phyloP scores from a whole-genome alignment of 306 rosid genomes.

The Malus asiatica region DNA sequence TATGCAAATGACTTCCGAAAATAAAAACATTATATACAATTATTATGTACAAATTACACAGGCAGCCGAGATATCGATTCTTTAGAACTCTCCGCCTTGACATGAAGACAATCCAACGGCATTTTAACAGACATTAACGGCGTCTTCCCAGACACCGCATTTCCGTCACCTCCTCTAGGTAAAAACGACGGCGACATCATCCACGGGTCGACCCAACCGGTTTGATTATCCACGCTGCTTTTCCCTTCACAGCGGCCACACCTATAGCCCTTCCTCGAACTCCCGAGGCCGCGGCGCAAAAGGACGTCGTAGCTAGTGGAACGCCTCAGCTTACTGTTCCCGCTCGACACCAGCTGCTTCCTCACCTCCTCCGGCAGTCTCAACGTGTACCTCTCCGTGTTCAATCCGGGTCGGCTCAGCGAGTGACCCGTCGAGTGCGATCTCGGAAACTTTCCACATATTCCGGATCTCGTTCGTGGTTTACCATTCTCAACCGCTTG shows the following conservation, averaged over 20 bases:
- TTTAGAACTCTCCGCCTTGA: not conserved
- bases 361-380: slow-evolving; percentile 51
- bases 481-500: not conserved
- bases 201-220: slow-evolving; percentile 17
- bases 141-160: not conserved
- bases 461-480: not conserved
- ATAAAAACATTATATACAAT: not conserved
- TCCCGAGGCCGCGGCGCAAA: slow-evolving; percentile 6
- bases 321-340: slow-evolving; percentile 35
- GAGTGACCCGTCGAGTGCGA: slow-evolving; percentile 82
- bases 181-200: slow-evolving; percentile 14
- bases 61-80: not conserved
- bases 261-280: slow-evolving; percentile 24
- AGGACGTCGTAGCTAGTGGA: slow-evolving; percentile 33
- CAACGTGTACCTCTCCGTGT: slow-evolving; percentile 44
- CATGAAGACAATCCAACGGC: slow-evolving; percentile 7
- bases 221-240: slow-evolving; percentile 12
- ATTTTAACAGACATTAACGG: not conserved
- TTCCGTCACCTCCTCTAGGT: not conserved
- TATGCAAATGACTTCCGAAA: no score
- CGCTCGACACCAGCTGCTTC: slow-evolving; percentile 25
- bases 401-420: slow-evolving; percentile 24
- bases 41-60: not conserved
- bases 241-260: slow-evolving; percentile 3
- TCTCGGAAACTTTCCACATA: slow-evolving; percentile 18